phyloP scores from a whole-genome alignment of 2,329 filamentous ascomycete genomes.

The Colletotrichum tropicale region DNA sequence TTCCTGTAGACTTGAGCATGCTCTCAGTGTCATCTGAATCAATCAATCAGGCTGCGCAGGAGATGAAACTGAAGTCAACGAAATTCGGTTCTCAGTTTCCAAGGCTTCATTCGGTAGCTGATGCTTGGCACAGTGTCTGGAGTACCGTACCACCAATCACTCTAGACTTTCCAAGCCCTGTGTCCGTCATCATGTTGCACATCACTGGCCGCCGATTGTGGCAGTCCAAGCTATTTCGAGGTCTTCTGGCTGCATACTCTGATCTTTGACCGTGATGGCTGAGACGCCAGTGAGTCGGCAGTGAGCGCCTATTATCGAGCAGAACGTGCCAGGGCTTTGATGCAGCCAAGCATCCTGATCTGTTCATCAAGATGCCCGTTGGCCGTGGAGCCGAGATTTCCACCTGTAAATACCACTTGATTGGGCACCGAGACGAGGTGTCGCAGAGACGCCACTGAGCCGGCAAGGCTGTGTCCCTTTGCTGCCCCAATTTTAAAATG shows the following conservation, averaged over 20 bases:
- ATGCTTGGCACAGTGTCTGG: neutral
- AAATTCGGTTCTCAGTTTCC: neutral
- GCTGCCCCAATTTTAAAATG: neutral
- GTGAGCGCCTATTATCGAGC: neutral
- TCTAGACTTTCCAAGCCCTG: neutral
- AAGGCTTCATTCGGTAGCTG: neutral
- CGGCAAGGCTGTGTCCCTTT: neutral
- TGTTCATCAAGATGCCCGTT: neutral
- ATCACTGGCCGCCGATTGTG: neutral
- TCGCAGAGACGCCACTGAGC: neutral
- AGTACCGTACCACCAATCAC: neutral
- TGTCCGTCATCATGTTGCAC: neutral
- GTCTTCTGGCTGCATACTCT: neutral
- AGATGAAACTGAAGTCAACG: neutral
- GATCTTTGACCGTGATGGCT: neutral
- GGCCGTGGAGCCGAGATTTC: neutral
- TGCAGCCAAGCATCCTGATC: neutral
- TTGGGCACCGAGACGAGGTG: neutral
- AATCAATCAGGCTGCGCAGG: neutral
- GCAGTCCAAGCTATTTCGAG: neutral
- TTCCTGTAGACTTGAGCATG: neutral
- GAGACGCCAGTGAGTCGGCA: neutral
- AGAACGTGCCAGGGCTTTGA: neutral
- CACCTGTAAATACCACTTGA: neutral
- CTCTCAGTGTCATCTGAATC: neutral